These are phyloP conservation scores for Arthrinium phaeospermum DNA, from an alignment of 2,329 filamentous ascomycete species.

Conservation along the genomic window DNA sequence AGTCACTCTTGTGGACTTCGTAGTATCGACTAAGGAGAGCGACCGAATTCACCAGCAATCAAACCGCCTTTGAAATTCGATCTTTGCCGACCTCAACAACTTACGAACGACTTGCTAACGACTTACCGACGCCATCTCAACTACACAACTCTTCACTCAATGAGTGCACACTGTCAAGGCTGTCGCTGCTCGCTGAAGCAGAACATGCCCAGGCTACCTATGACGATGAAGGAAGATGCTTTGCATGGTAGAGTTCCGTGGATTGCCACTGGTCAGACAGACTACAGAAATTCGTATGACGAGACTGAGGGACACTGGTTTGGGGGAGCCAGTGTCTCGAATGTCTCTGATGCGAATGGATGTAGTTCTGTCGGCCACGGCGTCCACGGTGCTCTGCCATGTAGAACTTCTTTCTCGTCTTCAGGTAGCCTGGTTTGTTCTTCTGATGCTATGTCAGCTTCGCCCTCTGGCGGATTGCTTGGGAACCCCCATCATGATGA, in stretches of 20 bases:
- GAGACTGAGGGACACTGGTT: constrained; percentile 17
- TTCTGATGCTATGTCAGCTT: constrained; percentile 16
- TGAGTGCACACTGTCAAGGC: constrained; percentile 1
- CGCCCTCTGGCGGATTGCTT: not conserved
- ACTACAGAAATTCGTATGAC: not conserved
- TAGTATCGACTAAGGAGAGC: no score
- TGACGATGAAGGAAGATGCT: not conserved
- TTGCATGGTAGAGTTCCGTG: not conserved
- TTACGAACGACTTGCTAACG: no score
- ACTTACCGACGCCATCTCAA: not conserved
- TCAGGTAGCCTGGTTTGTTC: constrained; percentile 17
- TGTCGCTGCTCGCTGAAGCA: constrained; percentile 20
- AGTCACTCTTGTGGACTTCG: no score
- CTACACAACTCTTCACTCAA: not conserved
- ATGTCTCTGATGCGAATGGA: constrained; percentile 13
- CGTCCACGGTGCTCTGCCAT: not conserved
- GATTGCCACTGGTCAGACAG: not conserved
- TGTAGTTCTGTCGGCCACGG: not conserved
- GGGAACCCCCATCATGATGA: not conserved
- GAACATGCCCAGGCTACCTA: not conserved
- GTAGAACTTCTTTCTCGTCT: not conserved
- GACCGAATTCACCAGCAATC: no score
- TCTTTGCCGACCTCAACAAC: no score
- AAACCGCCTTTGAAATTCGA: no score
- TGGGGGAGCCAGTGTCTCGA: constrained; percentile 9